Conservation (phyloP, 2,329 filamentous ascomycete species). For the Sphaerostilbella broomeana region DNA sequence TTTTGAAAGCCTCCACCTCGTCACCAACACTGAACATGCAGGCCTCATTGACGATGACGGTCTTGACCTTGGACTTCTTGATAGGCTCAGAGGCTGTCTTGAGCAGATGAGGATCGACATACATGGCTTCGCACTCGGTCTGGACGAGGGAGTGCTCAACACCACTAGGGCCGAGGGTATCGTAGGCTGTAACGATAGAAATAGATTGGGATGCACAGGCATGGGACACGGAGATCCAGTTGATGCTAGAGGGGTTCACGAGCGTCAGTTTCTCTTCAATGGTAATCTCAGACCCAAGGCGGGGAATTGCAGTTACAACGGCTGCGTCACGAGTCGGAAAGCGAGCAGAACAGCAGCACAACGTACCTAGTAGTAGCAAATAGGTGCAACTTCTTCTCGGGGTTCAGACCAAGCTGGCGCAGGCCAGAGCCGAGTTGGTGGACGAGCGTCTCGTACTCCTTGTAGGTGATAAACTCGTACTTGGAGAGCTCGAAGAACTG, state of each 20-base stretch:
- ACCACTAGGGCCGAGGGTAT: conserved; percentile 79
- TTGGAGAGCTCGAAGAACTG: conserved; percentile 76
- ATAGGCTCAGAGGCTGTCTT: conserved; percentile 52
- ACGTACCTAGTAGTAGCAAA: conserved; percentile 74
- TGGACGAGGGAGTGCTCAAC: conserved; percentile 81
- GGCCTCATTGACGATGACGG: conserved; percentile 57
- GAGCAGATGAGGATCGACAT: conserved; percentile 74
- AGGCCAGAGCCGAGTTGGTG: conserved; percentile 66
- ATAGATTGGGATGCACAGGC: conserved; percentile 75
- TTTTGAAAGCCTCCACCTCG: conserved; percentile 50
- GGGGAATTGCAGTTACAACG: too few species aligned
- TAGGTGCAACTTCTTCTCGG: conserved; percentile 66
- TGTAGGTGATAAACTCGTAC: conserved; percentile 71
- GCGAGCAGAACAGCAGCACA: too few species aligned
- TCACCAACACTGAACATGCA: conserved; percentile 44
- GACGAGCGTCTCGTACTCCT: conserved; percentile 67
- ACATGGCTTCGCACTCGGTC: conserved; percentile 75
- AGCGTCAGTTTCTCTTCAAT: too few species aligned
- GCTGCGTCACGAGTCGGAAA: too few species aligned
- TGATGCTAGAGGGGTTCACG: conserved; percentile 50
- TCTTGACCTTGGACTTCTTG: conserved; percentile 49
- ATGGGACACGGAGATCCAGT: conserved; percentile 82
- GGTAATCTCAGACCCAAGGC: too few species aligned
- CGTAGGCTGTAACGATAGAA: conserved; percentile 89
- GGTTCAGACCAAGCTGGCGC: conserved; percentile 63